Conservation (phyloP, 1,284 basidiomycete species). For the Fomitopsis pinicola region DNA sequence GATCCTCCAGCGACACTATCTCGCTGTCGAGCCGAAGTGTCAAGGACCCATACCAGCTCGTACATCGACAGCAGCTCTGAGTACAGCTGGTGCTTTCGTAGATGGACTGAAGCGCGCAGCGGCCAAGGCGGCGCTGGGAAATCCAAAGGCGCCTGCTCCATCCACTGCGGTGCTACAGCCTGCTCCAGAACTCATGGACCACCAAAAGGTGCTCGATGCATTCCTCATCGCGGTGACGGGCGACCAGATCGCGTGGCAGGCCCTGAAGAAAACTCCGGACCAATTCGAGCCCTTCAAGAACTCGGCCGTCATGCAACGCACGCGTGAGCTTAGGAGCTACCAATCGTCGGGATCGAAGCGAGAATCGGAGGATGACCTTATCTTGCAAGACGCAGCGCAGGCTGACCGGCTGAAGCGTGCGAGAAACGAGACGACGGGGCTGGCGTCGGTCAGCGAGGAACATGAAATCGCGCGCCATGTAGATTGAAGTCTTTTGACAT, state of each 20-base stretch:
- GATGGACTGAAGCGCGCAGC: no score
- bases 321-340: not conserved
- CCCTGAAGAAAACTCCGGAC: not conserved
- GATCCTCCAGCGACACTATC: not conserved
- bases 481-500: no score
- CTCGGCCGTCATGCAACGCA: not conserved
- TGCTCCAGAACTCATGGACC: not conserved
- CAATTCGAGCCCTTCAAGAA: not conserved
- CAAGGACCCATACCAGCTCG: no score
- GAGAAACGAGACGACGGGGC: not conserved
- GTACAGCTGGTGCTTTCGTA: no score
- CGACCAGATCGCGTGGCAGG: not conserved
- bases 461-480: no score
- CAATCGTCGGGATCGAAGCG: not conserved
- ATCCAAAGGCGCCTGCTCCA: no score
- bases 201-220: not conserved
- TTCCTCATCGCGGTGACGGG: not conserved
- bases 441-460: not conserved
- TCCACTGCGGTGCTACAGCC: not conserved
- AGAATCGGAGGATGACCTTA: not conserved
- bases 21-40: not conserved
- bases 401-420: not conserved
- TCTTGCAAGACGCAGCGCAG: not conserved
- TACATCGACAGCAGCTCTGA: no score
- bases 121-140: no score